A percentile compares a stretch with the other conserved stretches of the same genome.
Evolutionary conservation across 2,329 filamentous ascomycete genomes (phyloP).

Genomic region (Diaporthe sp.): DNA sequence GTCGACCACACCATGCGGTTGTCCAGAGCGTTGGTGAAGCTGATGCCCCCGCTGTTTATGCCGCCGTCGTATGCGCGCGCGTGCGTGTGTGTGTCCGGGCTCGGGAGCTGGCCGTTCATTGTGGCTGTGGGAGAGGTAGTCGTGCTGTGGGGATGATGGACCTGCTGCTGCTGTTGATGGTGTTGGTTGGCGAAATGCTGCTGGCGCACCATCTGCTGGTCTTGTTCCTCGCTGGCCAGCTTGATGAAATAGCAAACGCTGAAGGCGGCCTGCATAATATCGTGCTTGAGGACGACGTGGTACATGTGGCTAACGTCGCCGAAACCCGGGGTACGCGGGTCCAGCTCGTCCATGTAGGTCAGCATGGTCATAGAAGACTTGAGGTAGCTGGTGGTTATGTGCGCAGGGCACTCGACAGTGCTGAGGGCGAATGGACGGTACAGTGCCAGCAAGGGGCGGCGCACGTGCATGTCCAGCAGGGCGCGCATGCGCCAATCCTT

Average conservation of each 20-base stretch:
- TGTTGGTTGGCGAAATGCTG: conserved; percentile 15
- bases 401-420: conserved; percentile 62
- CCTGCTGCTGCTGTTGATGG: background rate
- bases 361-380: conserved; percentile 69
- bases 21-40: conserved; percentile 51
- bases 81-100: conserved; percentile 29
- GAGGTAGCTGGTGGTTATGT: conserved; percentile 67
- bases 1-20: conserved; percentile 59
- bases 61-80: conserved; percentile 41
- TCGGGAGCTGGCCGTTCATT: conserved; percentile 38
- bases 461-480: conserved; percentile 68
- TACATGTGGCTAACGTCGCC: conserved; percentile 66
- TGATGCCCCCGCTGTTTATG: conserved; percentile 47
- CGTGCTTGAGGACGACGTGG: conserved; percentile 65
- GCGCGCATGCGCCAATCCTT: conserved; percentile 66
- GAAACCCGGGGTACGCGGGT: conserved; percentile 62
- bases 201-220: background rate
- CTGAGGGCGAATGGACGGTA: conserved; percentile 70
- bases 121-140: background rate
- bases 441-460: conserved; percentile 65
- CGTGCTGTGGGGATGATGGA: background rate
- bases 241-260: conserved; percentile 70
- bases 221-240: conserved; percentile 45
- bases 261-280: conserved; percentile 68
- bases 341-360: conserved; percentile 68